Evolutionary conservation across 768 basidiomycete genomes (phyloP).

Genomic region (Phylloporus arenicola): DNA sequence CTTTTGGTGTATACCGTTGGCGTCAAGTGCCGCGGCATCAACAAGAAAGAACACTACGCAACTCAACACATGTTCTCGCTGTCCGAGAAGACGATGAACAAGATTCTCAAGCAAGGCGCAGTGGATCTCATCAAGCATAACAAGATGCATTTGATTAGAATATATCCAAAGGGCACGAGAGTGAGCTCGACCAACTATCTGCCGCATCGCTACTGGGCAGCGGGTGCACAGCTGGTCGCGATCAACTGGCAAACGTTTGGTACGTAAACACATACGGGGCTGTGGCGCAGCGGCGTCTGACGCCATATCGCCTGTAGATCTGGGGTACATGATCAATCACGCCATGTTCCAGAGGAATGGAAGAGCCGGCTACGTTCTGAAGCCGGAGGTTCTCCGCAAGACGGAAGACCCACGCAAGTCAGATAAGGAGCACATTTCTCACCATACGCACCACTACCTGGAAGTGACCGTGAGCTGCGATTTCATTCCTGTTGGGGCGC

Average conservation of each 20-base stretch:
- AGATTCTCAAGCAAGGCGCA: constrained; percentile 63
- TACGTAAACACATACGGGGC: constrained; percentile 32
- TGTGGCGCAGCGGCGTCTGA: not conserved
- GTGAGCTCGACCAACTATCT: constrained; percentile 83
- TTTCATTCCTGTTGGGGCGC: not conserved
- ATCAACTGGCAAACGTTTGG: constrained; percentile 98
- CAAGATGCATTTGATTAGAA: constrained; percentile 72
- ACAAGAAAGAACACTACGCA: constrained; percentile 79
- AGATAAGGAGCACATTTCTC: constrained; percentile 52
- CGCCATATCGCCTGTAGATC: constrained; percentile 44
- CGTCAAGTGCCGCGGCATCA: constrained; percentile 89
- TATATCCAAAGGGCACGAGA: constrained; percentile 81
- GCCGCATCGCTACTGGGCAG: constrained; percentile 86
- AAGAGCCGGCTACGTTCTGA: constrained; percentile 84
- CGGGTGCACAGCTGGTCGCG: constrained; percentile 85
- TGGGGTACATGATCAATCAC: constrained; percentile 88
- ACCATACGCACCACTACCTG: constrained; percentile 53
- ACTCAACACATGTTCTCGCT: constrained; percentile 90
- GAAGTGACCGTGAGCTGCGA: constrained; percentile 50
- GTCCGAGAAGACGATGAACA: constrained; percentile 76
- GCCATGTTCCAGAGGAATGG: constrained; percentile 94
- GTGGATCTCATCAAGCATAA: constrained; percentile 82
- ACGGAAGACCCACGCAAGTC: constrained; percentile 45
- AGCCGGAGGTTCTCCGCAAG: constrained; percentile 72
- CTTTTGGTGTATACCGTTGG: constrained; percentile 93